Conservation (phyloP, 345 rosid genomes). For the Salix brachista region DNA sequence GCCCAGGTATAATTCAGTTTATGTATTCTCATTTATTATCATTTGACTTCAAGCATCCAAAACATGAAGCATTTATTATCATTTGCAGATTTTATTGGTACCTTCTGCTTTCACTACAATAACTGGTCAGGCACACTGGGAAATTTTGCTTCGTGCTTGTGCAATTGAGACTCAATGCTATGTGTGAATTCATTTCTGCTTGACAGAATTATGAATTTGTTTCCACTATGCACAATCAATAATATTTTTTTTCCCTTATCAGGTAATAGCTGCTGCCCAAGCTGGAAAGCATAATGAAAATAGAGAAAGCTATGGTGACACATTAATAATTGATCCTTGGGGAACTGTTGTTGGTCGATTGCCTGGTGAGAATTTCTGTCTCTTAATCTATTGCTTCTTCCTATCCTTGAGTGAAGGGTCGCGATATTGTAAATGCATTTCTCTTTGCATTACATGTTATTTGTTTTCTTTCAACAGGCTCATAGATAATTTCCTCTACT, state of each 20-base stretch:
- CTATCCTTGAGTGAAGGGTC: not conserved
- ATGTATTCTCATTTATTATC: not conserved
- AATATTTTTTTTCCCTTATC: constrained; percentile 2
- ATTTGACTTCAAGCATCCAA: not conserved
- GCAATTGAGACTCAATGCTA: constrained; percentile 97
- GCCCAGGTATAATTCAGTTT: constrained; percentile 54
- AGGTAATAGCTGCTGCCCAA: constrained; percentile 93
- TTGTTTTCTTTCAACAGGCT: not conserved
- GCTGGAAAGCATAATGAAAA: constrained; percentile 78
- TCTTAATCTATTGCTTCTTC: not conserved
- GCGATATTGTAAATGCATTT: not conserved
- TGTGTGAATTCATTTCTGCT: constrained; percentile 38
- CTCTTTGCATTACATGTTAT: not conserved
- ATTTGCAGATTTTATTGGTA: constrained; percentile 63
- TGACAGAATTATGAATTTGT: not conserved
- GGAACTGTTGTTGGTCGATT: constrained; percentile 73
- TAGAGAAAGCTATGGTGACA: constrained; percentile 80
- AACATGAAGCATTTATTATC: not conserved
- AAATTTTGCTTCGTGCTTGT: constrained; percentile 82
- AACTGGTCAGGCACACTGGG: constrained; percentile 96
- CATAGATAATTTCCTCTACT: not conserved
- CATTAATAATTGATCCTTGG: constrained; percentile 92
- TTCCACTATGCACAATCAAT: not conserved
- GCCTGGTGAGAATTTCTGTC: constrained; percentile 46
- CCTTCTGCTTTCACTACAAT: constrained; percentile 86